phyloP scores from a whole-genome alignment of 768 basidiomycete genomes.

The Suillus subaureus region DNA sequence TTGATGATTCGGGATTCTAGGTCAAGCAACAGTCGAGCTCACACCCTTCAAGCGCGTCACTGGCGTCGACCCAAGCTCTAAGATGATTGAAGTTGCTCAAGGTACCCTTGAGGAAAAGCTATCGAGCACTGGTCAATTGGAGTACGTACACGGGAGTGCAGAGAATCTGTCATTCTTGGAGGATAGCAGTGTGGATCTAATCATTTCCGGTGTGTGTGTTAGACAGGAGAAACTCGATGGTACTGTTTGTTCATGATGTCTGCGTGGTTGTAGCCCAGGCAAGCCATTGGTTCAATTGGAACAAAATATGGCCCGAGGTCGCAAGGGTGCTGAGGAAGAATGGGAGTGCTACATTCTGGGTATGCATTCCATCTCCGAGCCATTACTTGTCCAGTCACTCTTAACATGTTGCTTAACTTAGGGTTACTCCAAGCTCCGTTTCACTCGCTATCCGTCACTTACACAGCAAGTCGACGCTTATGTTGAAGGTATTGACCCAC shows the following conservation, averaged over 20 bases:
- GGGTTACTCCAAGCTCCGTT: slow-evolving; percentile 71
- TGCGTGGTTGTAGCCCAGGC: slow-evolving; percentile 73
- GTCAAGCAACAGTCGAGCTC: slow-evolving; percentile 69
- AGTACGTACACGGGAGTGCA: slow-evolving; percentile 45
- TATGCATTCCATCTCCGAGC: slow-evolving; percentile 30
- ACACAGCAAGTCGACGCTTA: slow-evolving; percentile 64
- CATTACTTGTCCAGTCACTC: neutral
- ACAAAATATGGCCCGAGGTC: slow-evolving; percentile 69
- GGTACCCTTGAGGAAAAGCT: slow-evolving; percentile 25
- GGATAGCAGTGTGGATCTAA: slow-evolving; percentile 61
- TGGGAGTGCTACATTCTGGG: slow-evolving; percentile 78
- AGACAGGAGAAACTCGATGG: neutral
- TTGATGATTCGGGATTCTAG: slow-evolving; percentile 34
- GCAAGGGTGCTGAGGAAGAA: slow-evolving; percentile 58
- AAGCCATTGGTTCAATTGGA: slow-evolving; percentile 82
- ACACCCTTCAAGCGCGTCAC: slow-evolving; percentile 56
- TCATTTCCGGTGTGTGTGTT: slow-evolving; percentile 57
- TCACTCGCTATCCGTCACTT: slow-evolving; percentile 57
- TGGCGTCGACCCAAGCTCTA: slow-evolving; percentile 71
- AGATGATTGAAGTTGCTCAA: slow-evolving; percentile 66
- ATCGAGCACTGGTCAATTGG: slow-evolving; percentile 24
- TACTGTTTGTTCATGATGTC: neutral
- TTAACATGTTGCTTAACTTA: slow-evolving; percentile 20
- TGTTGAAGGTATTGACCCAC: slow-evolving; percentile 54
- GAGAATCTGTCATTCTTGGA: slow-evolving; percentile 56